A percentile compares a stretch with the other conserved stretches of the same genome.
These are phyloP conservation scores for Colletotrichum tamarilloi DNA, from an alignment of 2,329 filamentous ascomycete genomes.

Conservation along the genomic window DNA sequence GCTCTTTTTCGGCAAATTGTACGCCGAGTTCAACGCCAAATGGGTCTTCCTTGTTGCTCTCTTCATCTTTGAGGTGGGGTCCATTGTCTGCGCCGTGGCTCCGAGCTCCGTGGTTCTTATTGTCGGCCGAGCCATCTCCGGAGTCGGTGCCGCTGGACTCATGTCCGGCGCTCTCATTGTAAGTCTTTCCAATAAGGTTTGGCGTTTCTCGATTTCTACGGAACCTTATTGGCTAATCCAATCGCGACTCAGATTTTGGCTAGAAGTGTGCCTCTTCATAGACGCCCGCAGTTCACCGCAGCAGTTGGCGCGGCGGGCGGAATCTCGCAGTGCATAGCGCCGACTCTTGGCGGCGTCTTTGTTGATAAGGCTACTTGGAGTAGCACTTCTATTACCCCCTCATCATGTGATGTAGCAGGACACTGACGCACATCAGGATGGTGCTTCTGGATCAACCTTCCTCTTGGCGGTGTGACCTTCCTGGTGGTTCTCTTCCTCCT, in stretches of 20 bases:
- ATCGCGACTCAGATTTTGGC: conserved; percentile 56
- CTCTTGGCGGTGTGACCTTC: conserved; percentile 58
- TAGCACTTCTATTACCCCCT: neutral
- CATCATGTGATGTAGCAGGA: neutral
- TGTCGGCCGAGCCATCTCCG: conserved; percentile 53
- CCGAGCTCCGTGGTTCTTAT: conserved; percentile 50
- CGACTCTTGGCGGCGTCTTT: conserved; percentile 60
- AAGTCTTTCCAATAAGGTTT: neutral
- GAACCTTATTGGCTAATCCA: neutral
- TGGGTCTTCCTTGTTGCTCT: conserved; percentile 46
- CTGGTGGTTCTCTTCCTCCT: conserved; percentile 53
- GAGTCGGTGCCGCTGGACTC: conserved; percentile 45
- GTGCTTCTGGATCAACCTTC: conserved; percentile 60
- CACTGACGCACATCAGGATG: conserved; percentile 41
- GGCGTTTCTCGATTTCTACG: neutral
- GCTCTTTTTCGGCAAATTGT: conserved; percentile 64
- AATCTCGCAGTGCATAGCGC: conserved; percentile 61
- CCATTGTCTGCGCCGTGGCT: conserved; percentile 55
- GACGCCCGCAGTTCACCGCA: conserved; percentile 64
- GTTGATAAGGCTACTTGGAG: conserved; percentile 61
- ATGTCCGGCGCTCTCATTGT: conserved; percentile 38
- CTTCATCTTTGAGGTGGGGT: conserved; percentile 56
- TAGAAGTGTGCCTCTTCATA: conserved; percentile 60
- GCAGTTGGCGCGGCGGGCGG: conserved; percentile 66
- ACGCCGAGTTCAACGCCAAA: conserved; percentile 64